Base-by-base conservation (phyloP, 2,329 filamentous ascomycete genomes). In the Pochonia chlamydosporia region DNA sequence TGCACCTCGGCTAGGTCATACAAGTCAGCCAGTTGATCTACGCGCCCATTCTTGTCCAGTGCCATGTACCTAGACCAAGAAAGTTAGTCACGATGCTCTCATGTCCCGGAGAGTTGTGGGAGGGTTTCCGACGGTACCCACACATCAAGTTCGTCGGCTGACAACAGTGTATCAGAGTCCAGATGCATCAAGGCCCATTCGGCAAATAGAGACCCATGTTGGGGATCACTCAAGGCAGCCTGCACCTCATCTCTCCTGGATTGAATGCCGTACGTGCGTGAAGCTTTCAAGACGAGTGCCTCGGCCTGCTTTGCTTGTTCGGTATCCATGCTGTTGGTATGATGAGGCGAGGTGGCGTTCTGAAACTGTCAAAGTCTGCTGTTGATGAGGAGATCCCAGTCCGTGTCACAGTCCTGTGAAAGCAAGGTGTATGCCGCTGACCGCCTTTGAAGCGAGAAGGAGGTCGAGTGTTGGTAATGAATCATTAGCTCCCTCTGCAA, bases 131-230 rank as follows among this genome's bases (percentile, higher is more conserved):
- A n/a, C n/a, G n/a, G n/a, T n/a, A 23, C 70, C 61, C 64, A 82
- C 78, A 76, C 57, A 40, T 69, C 67, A 49, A 78, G 63, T 62
- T 82, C 79, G 55, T 81, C 74, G 47, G 64, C 66, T 37, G 73
- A 75, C 35, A 82, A 63, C 11, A 82, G 66, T 23, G 75, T 78
- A 51, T 80, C 76, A 2, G 64, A 56, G 11, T 61, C 62, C 28
- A 82, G 64, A 56, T 78, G 73, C 52, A 67, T 58, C 24, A 65
- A 59, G 14, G 72, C 71, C 79, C 79, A 82, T 40, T 69, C 69
- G 3, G 62, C 59, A 40, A 76, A 63, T 4, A 61, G 58, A 3
- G 63, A 54, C 26, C 65, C 67, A 30, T 63, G 57, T 8, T 64
- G 53, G 1, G 56, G 53, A 46, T 72, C 65, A 11, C 58, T 50